Base-by-base conservation (phyloP, 768 basidiomycete species). In the Pisolithus tinctorius region DNA sequence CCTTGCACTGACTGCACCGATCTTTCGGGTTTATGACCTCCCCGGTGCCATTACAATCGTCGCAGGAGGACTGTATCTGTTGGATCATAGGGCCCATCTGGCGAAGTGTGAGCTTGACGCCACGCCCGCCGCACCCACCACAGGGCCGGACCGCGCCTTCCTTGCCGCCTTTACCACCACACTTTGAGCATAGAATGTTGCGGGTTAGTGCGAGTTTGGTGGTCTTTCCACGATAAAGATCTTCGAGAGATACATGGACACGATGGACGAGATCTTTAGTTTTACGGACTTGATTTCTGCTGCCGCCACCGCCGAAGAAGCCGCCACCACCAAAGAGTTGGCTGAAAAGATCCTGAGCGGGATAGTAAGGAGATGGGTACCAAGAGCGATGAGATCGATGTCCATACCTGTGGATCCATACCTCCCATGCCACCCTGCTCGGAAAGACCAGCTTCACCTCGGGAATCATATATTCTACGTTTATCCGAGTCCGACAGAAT, bases 81-180 rank as follows among this genome's bases (percentile, higher is more conserved):
- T 99, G 96, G 60, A 99, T 91, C 96, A 99, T 99, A 4, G 96
- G 96, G 26, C 96, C 96, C 83, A 99, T 89, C 69, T 98, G 96
- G 55, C 96, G 88, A 55, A 98, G 73, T 47, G 87, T 91, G 63
- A 97, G 70, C 67, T 85, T 89, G 74, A 94, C 72, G 61, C 96
- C 96, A 57, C 92, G 90, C 51, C 96, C 96, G 62, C 73, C 78
- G 74, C 96, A 99, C 13, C 74, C 62, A 40, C 67, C 56, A 71
- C 96, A 99, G 26, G 76, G 62, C 65, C 84, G 81, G 56, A 96
- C 92, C 47, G 96, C 89, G 50, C 95, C 96, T 16, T 96, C 94
- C 71, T 98, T 98, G 50, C 96, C 96, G 45, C 96, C 96, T 67
- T 88, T 93, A 62, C 96, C 96, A 60, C 86, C 86, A 74, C 96